Conservation (phyloP, 768 basidiomycete genomes). For the Mycena vulgaris region DNA sequence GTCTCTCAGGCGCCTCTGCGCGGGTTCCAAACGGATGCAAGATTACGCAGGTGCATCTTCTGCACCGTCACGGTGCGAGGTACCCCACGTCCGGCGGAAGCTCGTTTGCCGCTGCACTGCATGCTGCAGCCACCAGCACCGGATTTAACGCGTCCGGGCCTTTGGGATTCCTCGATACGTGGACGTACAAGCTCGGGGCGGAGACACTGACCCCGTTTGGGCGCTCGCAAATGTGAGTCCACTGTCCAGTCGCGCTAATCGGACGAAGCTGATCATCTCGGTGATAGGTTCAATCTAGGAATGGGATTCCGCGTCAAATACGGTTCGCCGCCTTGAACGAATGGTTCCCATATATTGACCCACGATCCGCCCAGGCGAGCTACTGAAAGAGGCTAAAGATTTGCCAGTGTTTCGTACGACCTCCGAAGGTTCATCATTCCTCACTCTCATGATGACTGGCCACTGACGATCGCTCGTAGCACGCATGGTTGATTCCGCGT, state of each 20-base stretch:
- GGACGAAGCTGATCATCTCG: too few species aligned
- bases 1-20: constrained; percentile 57
- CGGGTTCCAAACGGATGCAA: constrained; percentile 63
- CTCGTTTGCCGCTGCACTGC: constrained; percentile 59
- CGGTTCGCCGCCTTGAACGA: constrained; percentile 39
- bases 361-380: constrained; percentile 44
- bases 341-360: neutral
- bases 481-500: constrained; percentile 69
- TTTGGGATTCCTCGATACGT: constrained; percentile 77
- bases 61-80: constrained; percentile 81
- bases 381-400: constrained; percentile 60
- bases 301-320: constrained; percentile 76
- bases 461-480: constrained; percentile 54
- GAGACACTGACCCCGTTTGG: constrained; percentile 87
- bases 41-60: constrained; percentile 68
- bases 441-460: constrained; percentile 53
- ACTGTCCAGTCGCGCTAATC: too few species aligned
- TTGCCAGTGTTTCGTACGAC: constrained; percentile 79
- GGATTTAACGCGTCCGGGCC: constrained; percentile 67
- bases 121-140: constrained; percentile 57
- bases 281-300: constrained; percentile 61
- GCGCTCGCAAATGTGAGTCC: constrained; percentile 76
- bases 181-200: constrained; percentile 85
- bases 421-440: constrained; percentile 59
- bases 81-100: constrained; percentile 67